Evolutionary conservation across 2,329 filamentous ascomycete species (phyloP).

Genomic region (Lachnum nothofagi): DNA sequence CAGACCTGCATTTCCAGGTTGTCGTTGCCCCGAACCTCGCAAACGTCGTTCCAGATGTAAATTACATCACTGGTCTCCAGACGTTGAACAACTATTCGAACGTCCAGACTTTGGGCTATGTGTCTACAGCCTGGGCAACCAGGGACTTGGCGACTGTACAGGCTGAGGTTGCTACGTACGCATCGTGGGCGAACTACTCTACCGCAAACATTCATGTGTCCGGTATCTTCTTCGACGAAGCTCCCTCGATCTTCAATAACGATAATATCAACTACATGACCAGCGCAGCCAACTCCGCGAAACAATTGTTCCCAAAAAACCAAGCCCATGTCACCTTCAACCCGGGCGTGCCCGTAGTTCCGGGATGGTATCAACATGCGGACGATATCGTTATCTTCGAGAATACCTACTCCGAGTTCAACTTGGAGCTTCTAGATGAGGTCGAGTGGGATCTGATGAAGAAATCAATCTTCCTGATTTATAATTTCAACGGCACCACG

Average conservation of each 20-base stretch:
- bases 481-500: conserved; percentile 16
- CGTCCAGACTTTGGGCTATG: conserved; percentile 38
- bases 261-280: conserved; percentile 19
- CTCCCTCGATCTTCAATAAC: conserved; percentile 9
- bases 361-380: conserved; percentile 19
- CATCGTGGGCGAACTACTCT: conserved; percentile 31
- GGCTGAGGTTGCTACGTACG: conserved; percentile 35
- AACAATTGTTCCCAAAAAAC: background rate
- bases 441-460: conserved; percentile 7
- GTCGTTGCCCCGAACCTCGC: conserved; percentile 20
- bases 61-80: conserved; percentile 20
- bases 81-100: conserved; percentile 24
- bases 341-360: conserved; percentile 20
- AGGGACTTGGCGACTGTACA: conserved; percentile 32
- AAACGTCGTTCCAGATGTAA: conserved; percentile 19
- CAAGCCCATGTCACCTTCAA: conserved; percentile 18
- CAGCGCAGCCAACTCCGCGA: conserved; percentile 17
- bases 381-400: conserved; percentile 24
- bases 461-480: conserved; percentile 20
- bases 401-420: conserved; percentile 18
- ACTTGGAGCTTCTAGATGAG: conserved; percentile 7
- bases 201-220: conserved; percentile 19
- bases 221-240: conserved; percentile 25
- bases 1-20: conserved; percentile 20
- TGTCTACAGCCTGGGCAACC: conserved; percentile 34